Base-by-base conservation (phyloP, 2,329 filamentous ascomycete species). In the Chalara sp. region DNA sequence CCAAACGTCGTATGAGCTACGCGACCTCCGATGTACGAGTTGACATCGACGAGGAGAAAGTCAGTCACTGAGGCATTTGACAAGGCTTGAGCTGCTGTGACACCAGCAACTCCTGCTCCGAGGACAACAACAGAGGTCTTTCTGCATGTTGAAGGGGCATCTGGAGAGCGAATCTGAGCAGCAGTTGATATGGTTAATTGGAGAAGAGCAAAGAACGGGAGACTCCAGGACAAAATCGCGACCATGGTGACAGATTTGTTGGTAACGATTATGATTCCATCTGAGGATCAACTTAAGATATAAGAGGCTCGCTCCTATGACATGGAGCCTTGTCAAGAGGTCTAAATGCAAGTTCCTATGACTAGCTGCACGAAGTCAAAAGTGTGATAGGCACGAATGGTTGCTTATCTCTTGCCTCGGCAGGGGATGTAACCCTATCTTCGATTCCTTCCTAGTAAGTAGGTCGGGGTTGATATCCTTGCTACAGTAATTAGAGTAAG, bases 11-110 rank as follows among this genome's bases (percentile, higher is more conserved):
- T 32, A 53, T 84, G 76, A n/a, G 67, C 67, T 39, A 83, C 74
- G 5, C 83, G 76, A 1, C 84, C 84, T 1, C 84, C 83, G 52
- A 87, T 76, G 10, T 76, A 72, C 52, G 76, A 70, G 10, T 81
- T 80, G 53, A 81, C 79, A 53, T 87, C 83, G 3, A 87, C 64
- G 44, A 87, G 81, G 6, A 86, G 48, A 52, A 87, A 86, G 53
- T 87, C 81, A 0, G 72, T 67, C 5, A 86, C 68, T 0, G 80
- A 84, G 2, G 75, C 73, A 49, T 86, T 83, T 5, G 72, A 66
- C 5, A 87, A 64, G 3, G 81, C 74, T 72, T 86, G 80, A 28
- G 81, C 81, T 11, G 82, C 80, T 10, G 81, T 79, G 40, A 86
- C 79, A 5, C 82, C 82, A 1, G 81, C 75, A 49, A 81, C 76